Conservation (phyloP, 2,329 filamentous ascomycete genomes). For the Xylariales sp. region DNA sequence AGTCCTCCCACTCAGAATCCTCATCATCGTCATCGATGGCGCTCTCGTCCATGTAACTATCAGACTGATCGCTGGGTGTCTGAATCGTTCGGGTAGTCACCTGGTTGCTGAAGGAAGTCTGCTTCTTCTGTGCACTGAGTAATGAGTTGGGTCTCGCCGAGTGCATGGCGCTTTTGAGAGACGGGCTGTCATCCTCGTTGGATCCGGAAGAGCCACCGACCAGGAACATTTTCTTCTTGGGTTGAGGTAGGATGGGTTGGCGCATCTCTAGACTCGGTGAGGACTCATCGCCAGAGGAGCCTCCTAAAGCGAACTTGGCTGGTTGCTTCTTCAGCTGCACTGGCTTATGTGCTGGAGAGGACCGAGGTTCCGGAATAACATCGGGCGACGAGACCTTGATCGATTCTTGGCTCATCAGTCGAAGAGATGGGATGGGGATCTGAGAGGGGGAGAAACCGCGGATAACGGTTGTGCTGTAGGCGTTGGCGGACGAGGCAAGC, state of each 20-base stretch:
- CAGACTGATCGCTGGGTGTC: conserved; percentile 50
- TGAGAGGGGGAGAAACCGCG: conserved; percentile 81
- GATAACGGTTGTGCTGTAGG: conserved; percentile 58
- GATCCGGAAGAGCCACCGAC: conserved; percentile 54
- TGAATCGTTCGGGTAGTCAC: conserved; percentile 65
- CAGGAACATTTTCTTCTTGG: conserved; percentile 43
- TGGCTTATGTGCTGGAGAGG: conserved; percentile 56
- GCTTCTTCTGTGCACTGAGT: conserved; percentile 59
- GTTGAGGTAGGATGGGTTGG: conserved; percentile 25
- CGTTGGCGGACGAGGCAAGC: conserved; percentile 37
- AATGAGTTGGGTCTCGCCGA: conserved; percentile 38
- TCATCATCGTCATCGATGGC: conserved; percentile 73
- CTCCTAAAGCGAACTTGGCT: conserved; percentile 68
- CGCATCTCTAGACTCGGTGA: conserved; percentile 53
- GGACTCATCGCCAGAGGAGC: conserved; percentile 74
- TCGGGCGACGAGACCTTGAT: conserved; percentile 41
- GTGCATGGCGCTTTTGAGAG: conserved; percentile 53
- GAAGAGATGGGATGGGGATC: conserved; percentile 39
- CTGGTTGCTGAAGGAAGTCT: conserved; percentile 76
- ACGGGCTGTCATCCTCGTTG: conserved; percentile 71
- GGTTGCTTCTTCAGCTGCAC: conserved; percentile 61
- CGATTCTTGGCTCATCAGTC: conserved; percentile 37
- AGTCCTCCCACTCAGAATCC: conserved; percentile 58
- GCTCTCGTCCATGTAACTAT: conserved; percentile 72
- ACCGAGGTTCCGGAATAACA: conserved; percentile 57